A percentile compares a stretch with the other conserved stretches of the same genome.
These are phyloP conservation scores for Cryoendolithus antarcticus DNA, from an alignment of 2,329 filamentous ascomycete genomes.

Conservation along the genomic window DNA sequence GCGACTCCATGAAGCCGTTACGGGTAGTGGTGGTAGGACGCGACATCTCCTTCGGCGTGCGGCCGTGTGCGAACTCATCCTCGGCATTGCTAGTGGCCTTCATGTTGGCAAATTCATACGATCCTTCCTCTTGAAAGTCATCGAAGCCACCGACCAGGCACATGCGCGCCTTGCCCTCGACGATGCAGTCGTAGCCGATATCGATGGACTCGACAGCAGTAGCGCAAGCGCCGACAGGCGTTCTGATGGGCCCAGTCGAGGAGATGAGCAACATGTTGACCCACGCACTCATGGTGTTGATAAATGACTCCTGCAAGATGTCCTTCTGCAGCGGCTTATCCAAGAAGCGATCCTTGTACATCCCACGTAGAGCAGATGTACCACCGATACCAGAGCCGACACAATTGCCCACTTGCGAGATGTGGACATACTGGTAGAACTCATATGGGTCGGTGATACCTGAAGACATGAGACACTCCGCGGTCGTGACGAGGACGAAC, in stretches of 20 bases:
- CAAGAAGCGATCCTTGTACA: slow-evolving; percentile 96
- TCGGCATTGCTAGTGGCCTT: slow-evolving; percentile 97
- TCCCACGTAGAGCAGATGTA: slow-evolving; percentile 78
- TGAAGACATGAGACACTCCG: slow-evolving; percentile 76
- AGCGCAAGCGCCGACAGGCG: slow-evolving; percentile 91
- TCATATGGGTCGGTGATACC: slow-evolving; percentile 99
- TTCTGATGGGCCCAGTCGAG: slow-evolving; percentile 96
- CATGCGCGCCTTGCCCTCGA: slow-evolving; percentile 93
- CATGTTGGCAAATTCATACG: slow-evolving; percentile 99
- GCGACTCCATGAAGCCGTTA: slow-evolving; percentile 98
- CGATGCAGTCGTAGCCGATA: slow-evolving; percentile 95
- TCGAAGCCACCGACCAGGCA: slow-evolving; percentile 98
- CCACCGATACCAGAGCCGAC: slow-evolving; percentile 98
- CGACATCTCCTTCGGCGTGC: slow-evolving; percentile 95
- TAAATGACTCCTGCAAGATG: slow-evolving; percentile 97
- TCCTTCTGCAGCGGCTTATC: slow-evolving; percentile 98
- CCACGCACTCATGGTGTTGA: slow-evolving; percentile 99
- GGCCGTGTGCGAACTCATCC: slow-evolving; percentile 88
- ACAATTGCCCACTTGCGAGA: slow-evolving; percentile 96
- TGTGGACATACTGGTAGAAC: slow-evolving; percentile 98
- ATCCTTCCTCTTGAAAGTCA: slow-evolving; percentile 98
- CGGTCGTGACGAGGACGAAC: slow-evolving; percentile 86
- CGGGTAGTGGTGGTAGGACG: slow-evolving; percentile 91
- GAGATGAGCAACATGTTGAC: slow-evolving; percentile 98
- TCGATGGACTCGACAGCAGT: slow-evolving; percentile 96